Evolutionary conservation across 2,329 filamentous ascomycete genomes (phyloP), one percentile per base, ranked within the genome.

Genomic region (Penicillium oxalicum): DNA sequence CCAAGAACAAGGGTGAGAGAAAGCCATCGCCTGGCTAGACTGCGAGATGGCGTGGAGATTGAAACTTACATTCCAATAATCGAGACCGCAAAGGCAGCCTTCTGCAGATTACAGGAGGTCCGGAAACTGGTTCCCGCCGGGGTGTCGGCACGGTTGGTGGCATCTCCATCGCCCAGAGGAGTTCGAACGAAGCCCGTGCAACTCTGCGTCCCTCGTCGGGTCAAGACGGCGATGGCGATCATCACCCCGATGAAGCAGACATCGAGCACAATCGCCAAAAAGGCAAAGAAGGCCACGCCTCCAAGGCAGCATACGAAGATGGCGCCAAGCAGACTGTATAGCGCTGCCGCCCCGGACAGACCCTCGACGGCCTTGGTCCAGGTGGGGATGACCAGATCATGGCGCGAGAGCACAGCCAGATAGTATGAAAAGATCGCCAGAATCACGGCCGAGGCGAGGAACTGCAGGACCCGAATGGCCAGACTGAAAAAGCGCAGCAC

Each of bases 361-460:
- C 88, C 88, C 62, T 84, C 83, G 48, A 93, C 87, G 27, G 87
- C 88, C 48, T 84, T 83, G 51, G 85, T 72, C 72, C 80, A 84
- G 57, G 70, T 80, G 13, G 78, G 74, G 56, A 91, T 90, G 49
- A 62, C 49, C 11, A 84, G 68, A 57, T 82, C 61, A 70, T 88
- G 81, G 61, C 84, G 80, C 53, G 79, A 67, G 11, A 91, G 79
- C 7, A 86, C 79, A 7, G 86, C 82, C 43, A 96, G 81, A 77
- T 90, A 94, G 77, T 94, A 95, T 43, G 83, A 84, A 76, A 86
- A 91, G 62, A 93, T 80, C 57, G 80, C 86, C 53, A 96, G 79
- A 52, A 91, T 79, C 57, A 95, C 77, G 50, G 78, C 82, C 7
- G 85, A 77, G 67, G 82, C 87, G 64, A 80, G 76, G 69, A 95